These are phyloP conservation scores for Erodium maritimum DNA, from an alignment of 345 rosid genomes.

Conservation along the genomic window DNA sequence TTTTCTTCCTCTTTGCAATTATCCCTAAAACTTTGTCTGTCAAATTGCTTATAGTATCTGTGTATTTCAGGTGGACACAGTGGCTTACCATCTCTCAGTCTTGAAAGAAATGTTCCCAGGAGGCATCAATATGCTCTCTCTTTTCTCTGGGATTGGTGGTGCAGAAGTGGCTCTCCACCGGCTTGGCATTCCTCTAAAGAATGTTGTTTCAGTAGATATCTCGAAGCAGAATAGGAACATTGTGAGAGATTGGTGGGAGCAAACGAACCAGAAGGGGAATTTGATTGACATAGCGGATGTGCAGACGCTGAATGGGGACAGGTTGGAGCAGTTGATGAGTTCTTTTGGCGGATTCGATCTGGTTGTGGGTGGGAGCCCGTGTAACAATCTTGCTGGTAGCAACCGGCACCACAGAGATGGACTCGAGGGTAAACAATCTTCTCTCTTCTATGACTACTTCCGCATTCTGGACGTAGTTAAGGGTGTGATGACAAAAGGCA, in stretches of 20 bases:
- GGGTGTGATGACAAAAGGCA: constrained; percentile 13
- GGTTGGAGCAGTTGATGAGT: constrained; percentile 36
- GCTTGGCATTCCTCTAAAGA: constrained; percentile 54
- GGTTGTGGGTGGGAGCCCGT: constrained; percentile 83
- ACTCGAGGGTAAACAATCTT: constrained; percentile 71
- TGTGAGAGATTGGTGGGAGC: constrained; percentile 71
- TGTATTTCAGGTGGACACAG: constrained; percentile 68
- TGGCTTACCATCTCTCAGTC: constrained; percentile 75
- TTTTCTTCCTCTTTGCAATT: no score
- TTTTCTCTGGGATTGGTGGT: constrained; percentile 93
- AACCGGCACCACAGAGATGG: constrained; percentile 63
- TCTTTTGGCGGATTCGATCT: constrained; percentile 72
- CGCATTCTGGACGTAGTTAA: constrained; percentile 56
- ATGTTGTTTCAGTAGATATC: constrained; percentile 66
- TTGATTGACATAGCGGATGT: constrained; percentile 46
- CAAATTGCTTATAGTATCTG: neutral
- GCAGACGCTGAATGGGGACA: constrained; percentile 28
- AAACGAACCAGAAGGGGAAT: constrained; percentile 72
- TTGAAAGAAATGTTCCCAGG: constrained; percentile 46
- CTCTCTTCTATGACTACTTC: constrained; percentile 61
- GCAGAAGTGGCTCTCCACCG: constrained; percentile 84
- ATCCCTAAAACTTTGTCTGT: no score
- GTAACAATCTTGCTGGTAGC: constrained; percentile 87
- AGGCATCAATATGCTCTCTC: constrained; percentile 67
- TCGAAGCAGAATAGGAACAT: constrained; percentile 51